Percentiles rank a stretch among this genome's conserved stretches.
Conservation (phyloP, 179 eudicot species). For the Amaranthus tricolor region DNA sequence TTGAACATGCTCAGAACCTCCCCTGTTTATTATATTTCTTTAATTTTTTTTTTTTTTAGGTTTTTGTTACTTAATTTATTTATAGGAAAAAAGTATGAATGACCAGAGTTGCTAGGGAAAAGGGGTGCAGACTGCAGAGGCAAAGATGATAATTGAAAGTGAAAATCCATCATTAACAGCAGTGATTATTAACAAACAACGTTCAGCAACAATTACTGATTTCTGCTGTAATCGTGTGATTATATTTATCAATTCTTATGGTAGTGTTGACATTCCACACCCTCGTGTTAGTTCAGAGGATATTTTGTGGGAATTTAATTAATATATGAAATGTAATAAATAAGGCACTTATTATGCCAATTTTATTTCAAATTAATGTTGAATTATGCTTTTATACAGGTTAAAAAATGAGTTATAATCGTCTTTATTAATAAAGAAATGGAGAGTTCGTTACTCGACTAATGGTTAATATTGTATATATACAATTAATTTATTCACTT, state of each 20-base stretch:
- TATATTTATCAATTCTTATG: not conserved
- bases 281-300: slow-evolving; percentile 6
- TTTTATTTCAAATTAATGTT: too few relatives aligned
- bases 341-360: too few relatives aligned
- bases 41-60: too few relatives aligned
- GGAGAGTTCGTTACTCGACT: too few relatives aligned
- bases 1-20: too few relatives aligned
- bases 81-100: slow-evolving; percentile 12
- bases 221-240: slow-evolving; percentile 18
- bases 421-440: too few relatives aligned
- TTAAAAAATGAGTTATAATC: too few relatives aligned
- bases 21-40: too few relatives aligned
- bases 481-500: too few relatives aligned
- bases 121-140: not conserved
- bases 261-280: slow-evolving; percentile 13
- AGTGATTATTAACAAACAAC: not conserved
- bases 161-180: not conserved
- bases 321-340: too few relatives aligned
- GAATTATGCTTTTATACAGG: too few relatives aligned
- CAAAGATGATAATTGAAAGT: slow-evolving; percentile 8
- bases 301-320: not conserved
- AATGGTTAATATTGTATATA: too few relatives aligned
- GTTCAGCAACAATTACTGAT: not conserved
- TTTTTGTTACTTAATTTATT: not conserved
- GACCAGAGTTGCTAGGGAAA: slow-evolving; percentile 15